Evolutionary conservation across 2,329 filamentous ascomycete species (phyloP).

Genomic region (Aspergillus pseudonomiae): DNA sequence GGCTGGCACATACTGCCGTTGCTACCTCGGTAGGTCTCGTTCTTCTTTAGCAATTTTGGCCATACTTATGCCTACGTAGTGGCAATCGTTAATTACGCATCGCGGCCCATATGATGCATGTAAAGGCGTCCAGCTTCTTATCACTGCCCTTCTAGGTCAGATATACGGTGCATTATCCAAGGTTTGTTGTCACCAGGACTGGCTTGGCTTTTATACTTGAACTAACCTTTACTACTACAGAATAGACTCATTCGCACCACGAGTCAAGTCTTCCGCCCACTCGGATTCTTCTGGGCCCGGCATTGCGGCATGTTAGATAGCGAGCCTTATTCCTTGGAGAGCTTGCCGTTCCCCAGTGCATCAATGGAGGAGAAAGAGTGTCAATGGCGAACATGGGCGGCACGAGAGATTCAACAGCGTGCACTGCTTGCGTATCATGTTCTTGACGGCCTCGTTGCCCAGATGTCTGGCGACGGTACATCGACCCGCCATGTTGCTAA

Average conservation of each 20-base stretch:
- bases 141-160: constrained; percentile 48
- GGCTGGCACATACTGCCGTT: constrained; percentile 48
- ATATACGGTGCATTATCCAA: constrained; percentile 49
- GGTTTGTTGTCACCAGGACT: constrained; percentile 15
- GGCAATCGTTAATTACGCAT: constrained; percentile 50
- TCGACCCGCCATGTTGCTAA: constrained; percentile 49
- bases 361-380: constrained; percentile 40
- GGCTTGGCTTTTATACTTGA: neutral
- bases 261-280: constrained; percentile 48
- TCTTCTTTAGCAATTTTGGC: neutral
- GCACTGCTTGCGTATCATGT: constrained; percentile 50
- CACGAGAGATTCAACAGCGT: constrained; percentile 50
- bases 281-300: constrained; percentile 51
- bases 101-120: constrained; percentile 47
- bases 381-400: constrained; percentile 47
- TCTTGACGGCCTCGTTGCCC: constrained; percentile 49
- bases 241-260: constrained; percentile 48
- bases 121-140: constrained; percentile 48
- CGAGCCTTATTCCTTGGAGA: constrained; percentile 34
- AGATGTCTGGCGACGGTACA: constrained; percentile 47
- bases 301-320: constrained; percentile 49
- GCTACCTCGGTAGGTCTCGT: constrained; percentile 41
- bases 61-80: constrained; percentile 27
- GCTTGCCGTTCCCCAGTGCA: constrained; percentile 39
- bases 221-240: constrained; percentile 18